These are phyloP conservation scores for Crucihimalaya himalaica DNA, from an alignment of 345 rosid genomes.

Conservation along the genomic window DNA sequence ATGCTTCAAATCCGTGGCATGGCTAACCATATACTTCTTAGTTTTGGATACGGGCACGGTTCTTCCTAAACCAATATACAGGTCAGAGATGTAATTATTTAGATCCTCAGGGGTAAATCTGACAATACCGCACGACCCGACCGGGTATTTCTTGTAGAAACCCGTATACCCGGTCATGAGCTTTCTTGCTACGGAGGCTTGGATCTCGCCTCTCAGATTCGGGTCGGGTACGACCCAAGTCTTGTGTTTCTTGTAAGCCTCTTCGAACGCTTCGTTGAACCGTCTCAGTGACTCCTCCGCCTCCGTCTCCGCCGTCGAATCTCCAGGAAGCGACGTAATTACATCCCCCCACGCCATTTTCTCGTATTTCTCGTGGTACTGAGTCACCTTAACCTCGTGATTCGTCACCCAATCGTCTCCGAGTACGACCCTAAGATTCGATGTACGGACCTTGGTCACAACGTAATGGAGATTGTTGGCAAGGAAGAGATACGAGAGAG, in stretches of 20 bases:
- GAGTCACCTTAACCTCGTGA: slow-evolving; percentile 58
- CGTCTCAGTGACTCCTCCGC: slow-evolving; percentile 44
- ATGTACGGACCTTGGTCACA: slow-evolving; percentile 54
- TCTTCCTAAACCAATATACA: slow-evolving; percentile 36
- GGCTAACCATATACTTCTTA: neutral
- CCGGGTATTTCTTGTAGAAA: slow-evolving; percentile 43
- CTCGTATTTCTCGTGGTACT: slow-evolving; percentile 61
- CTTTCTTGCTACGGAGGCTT: slow-evolving; percentile 49
- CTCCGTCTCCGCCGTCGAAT: slow-evolving; percentile 17
- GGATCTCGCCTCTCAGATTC: slow-evolving; percentile 55
- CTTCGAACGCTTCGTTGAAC: slow-evolving; percentile 62
- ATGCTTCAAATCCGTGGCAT: neutral
- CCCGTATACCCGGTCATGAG: slow-evolving; percentile 48
- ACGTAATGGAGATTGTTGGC: slow-evolving; percentile 75
- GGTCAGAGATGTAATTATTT: slow-evolving; percentile 54
- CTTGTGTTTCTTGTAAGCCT: slow-evolving; percentile 52
- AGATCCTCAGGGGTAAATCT: slow-evolving; percentile 67
- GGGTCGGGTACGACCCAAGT: slow-evolving; percentile 63
- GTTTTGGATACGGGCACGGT: slow-evolving; percentile 12
- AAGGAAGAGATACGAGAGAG: slow-evolving; percentile 40
- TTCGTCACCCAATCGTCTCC: slow-evolving; percentile 66
- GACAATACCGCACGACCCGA: slow-evolving; percentile 20
- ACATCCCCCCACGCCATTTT: slow-evolving; percentile 65
- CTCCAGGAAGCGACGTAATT: slow-evolving; percentile 43
- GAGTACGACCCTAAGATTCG: slow-evolving; percentile 49